phyloP scores from a whole-genome alignment of 352 stramenopile genomes.

The Phytophthora ohioensis region DNA sequence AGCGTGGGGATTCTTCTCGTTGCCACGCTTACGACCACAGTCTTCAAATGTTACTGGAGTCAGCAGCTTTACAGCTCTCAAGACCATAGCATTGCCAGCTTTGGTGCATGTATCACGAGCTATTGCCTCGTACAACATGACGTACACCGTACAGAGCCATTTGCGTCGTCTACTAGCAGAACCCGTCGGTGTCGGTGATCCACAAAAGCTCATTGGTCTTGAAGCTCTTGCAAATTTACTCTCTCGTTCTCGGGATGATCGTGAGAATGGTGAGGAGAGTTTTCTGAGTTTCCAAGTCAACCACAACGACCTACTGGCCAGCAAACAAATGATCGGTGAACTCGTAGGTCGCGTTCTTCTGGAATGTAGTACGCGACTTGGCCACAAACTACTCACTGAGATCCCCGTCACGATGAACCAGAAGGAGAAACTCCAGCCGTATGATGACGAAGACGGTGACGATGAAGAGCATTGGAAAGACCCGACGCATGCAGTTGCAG shows the following conservation, averaged over 20 bases:
- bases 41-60: slow-evolving; percentile 21
- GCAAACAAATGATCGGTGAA: slow-evolving; percentile 53
- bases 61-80: slow-evolving; percentile 44
- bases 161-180: slow-evolving; percentile 66
- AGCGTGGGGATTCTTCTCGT: slow-evolving; percentile 81
- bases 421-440: slow-evolving; percentile 5
- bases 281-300: slow-evolving; percentile 40
- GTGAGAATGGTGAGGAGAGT: neutral
- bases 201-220: slow-evolving; percentile 78
- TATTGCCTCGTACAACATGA: slow-evolving; percentile 79
- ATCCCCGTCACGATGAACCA: slow-evolving; percentile 14
- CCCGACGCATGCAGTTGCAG: slow-evolving; percentile 54
- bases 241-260: slow-evolving; percentile 2
- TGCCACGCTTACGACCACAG: slow-evolving; percentile 42
- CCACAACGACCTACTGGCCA: slow-evolving; percentile 41
- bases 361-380: slow-evolving; percentile 72
- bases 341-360: slow-evolving; percentile 73
- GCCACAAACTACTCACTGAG: slow-evolving; percentile 57
- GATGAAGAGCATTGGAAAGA: slow-evolving; percentile 49
- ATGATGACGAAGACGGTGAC: slow-evolving; percentile 7
- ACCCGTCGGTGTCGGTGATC: slow-evolving; percentile 68
- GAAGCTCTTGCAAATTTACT: slow-evolving; percentile 51
- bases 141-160: slow-evolving; percentile 74
- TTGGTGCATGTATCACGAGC: slow-evolving; percentile 61
- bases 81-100: slow-evolving; percentile 45